These are phyloP conservation scores for Sphagnum tenellum DNA, from an alignment of 225 moss, liverwort and hornwort genomes.

Conservation along the genomic window DNA sequence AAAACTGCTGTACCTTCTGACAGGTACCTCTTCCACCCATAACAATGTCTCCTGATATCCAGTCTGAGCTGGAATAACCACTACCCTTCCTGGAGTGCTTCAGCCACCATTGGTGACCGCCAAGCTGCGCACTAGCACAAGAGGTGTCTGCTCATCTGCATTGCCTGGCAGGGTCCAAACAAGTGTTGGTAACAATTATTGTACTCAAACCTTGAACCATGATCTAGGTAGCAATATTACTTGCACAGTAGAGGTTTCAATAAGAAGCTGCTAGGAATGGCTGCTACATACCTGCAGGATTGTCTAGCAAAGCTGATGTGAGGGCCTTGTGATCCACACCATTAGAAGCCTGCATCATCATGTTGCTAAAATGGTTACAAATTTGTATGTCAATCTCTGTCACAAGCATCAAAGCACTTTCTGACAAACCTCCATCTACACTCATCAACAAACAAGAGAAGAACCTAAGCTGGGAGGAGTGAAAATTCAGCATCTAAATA, in stretches of 20 bases:
- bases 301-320: slow-evolving; percentile 30
- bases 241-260: neutral
- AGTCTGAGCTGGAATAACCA: neutral
- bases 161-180: slow-evolving; percentile 44
- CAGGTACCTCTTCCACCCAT: too few relatives aligned
- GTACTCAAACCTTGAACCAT: too few relatives aligned
- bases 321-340: slow-evolving; percentile 32
- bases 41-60: too few relatives aligned
- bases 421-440: too few relatives aligned
- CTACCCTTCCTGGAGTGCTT: neutral
- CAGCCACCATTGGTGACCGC: neutral
- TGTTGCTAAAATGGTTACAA: too few relatives aligned
- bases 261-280: neutral
- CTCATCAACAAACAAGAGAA: too few relatives aligned
- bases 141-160: slow-evolving; percentile 93
- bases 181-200: neutral
- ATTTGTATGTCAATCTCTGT: too few relatives aligned
- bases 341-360: slow-evolving; percentile 27
- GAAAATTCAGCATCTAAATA: neutral
- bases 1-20: too few relatives aligned
- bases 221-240: too few relatives aligned
- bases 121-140: slow-evolving; percentile 60
- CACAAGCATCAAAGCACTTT: too few relatives aligned
- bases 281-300: slow-evolving; percentile 34
- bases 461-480: neutral